Base-by-base conservation (phyloP, 805 yeast species). In the Saccharomycopsis babjevae region DNA sequence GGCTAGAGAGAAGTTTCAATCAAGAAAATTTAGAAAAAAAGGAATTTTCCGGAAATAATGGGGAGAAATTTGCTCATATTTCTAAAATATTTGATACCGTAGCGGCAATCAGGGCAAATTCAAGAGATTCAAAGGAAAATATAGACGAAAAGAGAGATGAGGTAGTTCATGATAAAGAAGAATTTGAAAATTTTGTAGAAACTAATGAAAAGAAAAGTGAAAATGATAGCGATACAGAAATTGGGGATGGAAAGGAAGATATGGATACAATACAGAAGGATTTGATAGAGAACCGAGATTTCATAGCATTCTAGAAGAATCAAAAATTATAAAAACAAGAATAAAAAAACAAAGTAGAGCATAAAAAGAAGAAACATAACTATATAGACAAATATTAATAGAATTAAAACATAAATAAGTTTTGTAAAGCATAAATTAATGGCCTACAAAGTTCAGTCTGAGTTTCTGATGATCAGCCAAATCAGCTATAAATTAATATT, bases 201-300 rank as follows among this genome's bases (percentile, higher is more conserved):
- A 20, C 39, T 61, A 54, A 34, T 7, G 38, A 22, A 13, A 22
- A 50, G 30, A 4, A 20, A 54, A 5, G 34, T 34, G 18, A 54
- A 15, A 22, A 32, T 15, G 40, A 28, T 34, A 6, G 18, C 2
- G n/a, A 34, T 7, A 32, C 25, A 34, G 60, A 57, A 46, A 15
- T 22, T 5, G 15, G 2, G 10, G 38, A 34, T 2, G 39, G 13
- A 6, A 36, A 28, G 6, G 52, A 40, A 22, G 59, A 57, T 28
- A 20, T n/a, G 16, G 15, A 56, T 6, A 3, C 4, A 7, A 32
- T 22, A 4, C 57, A 42, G 8, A 30, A n/a, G 30, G 57, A 59
- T 8, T 50, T 46, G 56, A 32, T 38, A 18, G 57, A 58, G 15
- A 58, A 58, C 32, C 57, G 54, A 58, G 61, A 58, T 54, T 58